phyloP scores from a whole-genome alignment of 2,329 filamentous ascomycete genomes.

The Emergomyces pasteurianus region DNA sequence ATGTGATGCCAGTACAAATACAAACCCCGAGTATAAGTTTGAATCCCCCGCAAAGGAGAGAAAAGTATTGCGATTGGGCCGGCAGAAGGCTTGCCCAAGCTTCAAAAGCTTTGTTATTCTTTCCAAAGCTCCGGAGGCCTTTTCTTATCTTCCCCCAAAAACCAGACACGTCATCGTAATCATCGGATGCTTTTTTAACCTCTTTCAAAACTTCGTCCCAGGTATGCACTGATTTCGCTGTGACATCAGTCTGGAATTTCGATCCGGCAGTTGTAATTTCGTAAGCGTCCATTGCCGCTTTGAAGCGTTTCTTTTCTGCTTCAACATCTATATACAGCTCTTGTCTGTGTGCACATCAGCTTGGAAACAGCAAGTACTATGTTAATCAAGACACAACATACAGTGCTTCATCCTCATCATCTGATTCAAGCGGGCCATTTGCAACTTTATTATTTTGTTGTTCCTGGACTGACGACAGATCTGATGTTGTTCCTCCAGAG shows the following conservation, averaged over 20 bases:
- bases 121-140: neutral
- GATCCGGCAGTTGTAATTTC: neutral
- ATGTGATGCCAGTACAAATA: neutral
- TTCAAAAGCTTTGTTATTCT: neutral
- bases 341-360: neutral
- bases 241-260: neutral
- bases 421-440: neutral
- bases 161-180: neutral
- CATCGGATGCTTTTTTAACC: neutral
- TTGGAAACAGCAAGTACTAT: neutral
- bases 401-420: neutral
- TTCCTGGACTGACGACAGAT: neutral
- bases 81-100: neutral
- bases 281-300: neutral
- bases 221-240: neutral
- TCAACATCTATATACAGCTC: neutral
- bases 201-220: neutral
- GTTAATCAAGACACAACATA: neutral
- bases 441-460: neutral
- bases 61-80: neutral
- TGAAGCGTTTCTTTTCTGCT: neutral
- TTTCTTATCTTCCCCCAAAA: neutral
- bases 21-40: constrained; percentile 1
- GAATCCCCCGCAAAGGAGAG: neutral
- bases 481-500: neutral